Percentiles rank a stretch among this genome's conserved stretches.
Conservation (phyloP, 2,329 filamentous ascomycete species). For the Alternaria alternata region DNA sequence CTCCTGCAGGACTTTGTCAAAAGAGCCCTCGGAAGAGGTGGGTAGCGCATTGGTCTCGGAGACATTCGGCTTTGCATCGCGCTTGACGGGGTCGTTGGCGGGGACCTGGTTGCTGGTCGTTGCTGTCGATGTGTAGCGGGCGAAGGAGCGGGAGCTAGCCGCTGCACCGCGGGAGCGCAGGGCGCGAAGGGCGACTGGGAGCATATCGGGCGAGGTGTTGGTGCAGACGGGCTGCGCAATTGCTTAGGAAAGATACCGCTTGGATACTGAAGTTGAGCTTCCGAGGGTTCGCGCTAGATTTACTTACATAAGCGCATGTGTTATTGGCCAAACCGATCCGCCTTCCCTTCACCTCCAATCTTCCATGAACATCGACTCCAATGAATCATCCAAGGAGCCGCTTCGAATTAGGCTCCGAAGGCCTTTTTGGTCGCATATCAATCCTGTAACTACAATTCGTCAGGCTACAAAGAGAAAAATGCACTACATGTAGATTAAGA, state of each 20-base stretch:
- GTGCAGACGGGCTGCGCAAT: slow-evolving; percentile 30
- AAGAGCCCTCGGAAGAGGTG: slow-evolving; percentile 58
- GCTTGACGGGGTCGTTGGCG: slow-evolving; percentile 69
- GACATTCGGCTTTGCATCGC: slow-evolving; percentile 60
- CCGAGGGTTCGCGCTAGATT: slow-evolving; percentile 18
- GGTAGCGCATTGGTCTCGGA: slow-evolving; percentile 69
- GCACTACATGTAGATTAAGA: background rate
- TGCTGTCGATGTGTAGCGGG: slow-evolving; percentile 32
- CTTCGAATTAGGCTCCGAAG: background rate
- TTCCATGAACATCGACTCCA: background rate
- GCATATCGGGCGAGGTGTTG: slow-evolving; percentile 29
- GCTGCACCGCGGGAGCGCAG: slow-evolving; percentile 38
- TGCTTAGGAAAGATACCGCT: slow-evolving; percentile 11
- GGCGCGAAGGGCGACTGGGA: slow-evolving; percentile 37
- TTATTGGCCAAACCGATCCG: slow-evolving; percentile 2
- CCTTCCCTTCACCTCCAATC: background rate
- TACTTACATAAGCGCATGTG: slow-evolving; percentile 17
- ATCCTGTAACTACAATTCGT: background rate
- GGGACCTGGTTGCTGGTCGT: slow-evolving; percentile 67
- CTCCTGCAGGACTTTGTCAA: slow-evolving; percentile 65
- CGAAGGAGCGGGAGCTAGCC: slow-evolving; percentile 33
- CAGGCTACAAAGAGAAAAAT: background rate
- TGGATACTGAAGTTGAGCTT: slow-evolving; percentile 25
- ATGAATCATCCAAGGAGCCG: background rate
- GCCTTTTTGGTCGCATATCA: background rate